Base-by-base conservation (phyloP, 306 rosid genomes). In the Cucumis hystrix region DNA sequence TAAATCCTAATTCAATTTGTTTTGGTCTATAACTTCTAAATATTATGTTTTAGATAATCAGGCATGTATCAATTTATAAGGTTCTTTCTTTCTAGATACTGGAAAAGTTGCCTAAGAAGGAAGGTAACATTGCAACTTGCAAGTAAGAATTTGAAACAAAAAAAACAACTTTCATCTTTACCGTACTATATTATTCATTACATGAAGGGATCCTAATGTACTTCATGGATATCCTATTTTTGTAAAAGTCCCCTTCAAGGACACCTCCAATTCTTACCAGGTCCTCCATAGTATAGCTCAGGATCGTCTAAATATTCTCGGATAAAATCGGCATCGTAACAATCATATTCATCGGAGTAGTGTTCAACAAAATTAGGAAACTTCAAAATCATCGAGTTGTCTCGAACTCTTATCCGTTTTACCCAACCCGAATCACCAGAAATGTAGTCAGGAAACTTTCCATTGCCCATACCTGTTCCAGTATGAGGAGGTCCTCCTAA, bases 231-330 rank as follows among this genome's bases (percentile, higher is more conserved):
- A 49, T 71, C 76, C 35, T 21, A 21, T 23, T 47, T 45, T 25
- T 45, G 41, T 47, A 8, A 17, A 23, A 45, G 60, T 5, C 41
- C 41, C 25, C 30, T 57, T 57, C 37, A 89, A 71, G 92, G 97
- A 49, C 93, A 91, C 81, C 2, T 79, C 0, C 40, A 64, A 78
- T 81, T 89, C 73, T 64, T 79, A 30, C 93, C 92, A 16, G 92
- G 97, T 1, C 97, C 97, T 33, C 97, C 97, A 79, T 83, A 91
- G 47, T 82, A 83, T 12, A 91, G 84, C 39, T 78, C 81, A 56
- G 93, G 93, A 80, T 91, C 92, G 49, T 82, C 88, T 61, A 83
- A 62, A 52, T 91, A 87, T 72, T 89, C 89, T 1, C 51, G 25
- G 0, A 63, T 1, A 30, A 77, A 86, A 2, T n/a, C 4, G 43